Evolutionary conservation across 257 asterid species (phyloP).

Genomic region (Penstemon newberryi): DNA sequence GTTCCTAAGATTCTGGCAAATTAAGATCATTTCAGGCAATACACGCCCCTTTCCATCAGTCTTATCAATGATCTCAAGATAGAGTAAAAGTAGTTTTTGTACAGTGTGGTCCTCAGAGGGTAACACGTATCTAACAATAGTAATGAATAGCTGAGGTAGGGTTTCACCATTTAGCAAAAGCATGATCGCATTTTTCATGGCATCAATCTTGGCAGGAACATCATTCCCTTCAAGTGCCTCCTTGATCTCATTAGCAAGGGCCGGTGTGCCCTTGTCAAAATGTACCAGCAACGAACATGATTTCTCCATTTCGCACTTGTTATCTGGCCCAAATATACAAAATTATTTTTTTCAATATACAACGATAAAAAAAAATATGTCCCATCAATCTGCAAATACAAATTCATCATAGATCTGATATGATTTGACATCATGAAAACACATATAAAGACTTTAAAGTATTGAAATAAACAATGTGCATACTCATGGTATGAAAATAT

Average conservation of each 20-base stretch:
- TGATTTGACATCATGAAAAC: constrained; percentile 13
- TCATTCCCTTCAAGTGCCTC: constrained; percentile 90
- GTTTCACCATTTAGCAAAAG: constrained; percentile 90
- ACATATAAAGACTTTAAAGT: constrained; percentile 3
- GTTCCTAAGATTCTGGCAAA: constrained; percentile 85
- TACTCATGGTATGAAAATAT: not conserved
- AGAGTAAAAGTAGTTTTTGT: constrained; percentile 71
- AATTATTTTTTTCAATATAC: constrained; percentile 6
- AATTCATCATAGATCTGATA: not conserved
- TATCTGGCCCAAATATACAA: constrained; percentile 24
- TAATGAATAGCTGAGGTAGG: constrained; percentile 81
- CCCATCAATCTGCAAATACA: constrained; percentile 2
- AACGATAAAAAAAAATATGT: not conserved
- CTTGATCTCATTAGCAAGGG: constrained; percentile 89
- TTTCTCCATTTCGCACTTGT: constrained; percentile 68
- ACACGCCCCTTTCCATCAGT: constrained; percentile 81
- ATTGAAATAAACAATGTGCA: not conserved
- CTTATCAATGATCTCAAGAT: constrained; percentile 83
- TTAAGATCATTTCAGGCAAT: constrained; percentile 88
- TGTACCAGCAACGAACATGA: constrained; percentile 78
- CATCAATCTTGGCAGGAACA: constrained; percentile 75
- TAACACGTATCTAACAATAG: constrained; percentile 79
- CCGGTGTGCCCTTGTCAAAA: constrained; percentile 88
- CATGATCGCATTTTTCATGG: constrained; percentile 86
- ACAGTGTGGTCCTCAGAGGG: constrained; percentile 91